These are phyloP conservation scores for Chalciporus piperatoides DNA, from an alignment of 1,284 basidiomycete genomes.

Conservation along the genomic window DNA sequence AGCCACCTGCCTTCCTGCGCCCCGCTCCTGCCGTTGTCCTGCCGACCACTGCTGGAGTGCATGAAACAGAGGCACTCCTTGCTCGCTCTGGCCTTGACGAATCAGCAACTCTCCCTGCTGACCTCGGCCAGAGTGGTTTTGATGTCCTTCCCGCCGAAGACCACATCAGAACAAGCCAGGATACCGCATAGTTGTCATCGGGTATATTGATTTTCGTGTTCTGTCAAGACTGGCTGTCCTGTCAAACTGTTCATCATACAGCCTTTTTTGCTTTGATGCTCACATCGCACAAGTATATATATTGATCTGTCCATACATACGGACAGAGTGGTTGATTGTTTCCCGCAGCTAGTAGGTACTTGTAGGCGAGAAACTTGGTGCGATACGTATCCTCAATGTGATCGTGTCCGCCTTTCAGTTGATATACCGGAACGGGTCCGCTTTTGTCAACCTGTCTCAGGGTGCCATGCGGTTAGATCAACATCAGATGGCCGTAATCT, in stretches of 20 bases:
- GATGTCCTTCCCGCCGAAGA: constrained; percentile 62
- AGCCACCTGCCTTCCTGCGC: constrained; percentile 56
- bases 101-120: constrained; percentile 70
- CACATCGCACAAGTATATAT: background rate
- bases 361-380: constrained; percentile 2
- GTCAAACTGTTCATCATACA: background rate
- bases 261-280: background rate
- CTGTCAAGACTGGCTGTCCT: background rate
- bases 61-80: constrained; percentile 51
- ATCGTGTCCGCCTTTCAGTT: constrained; percentile 1
- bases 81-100: constrained; percentile 55
- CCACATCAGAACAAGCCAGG: constrained; percentile 33
- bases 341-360: background rate
- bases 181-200: constrained; percentile 3
- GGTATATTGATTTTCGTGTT: background rate
- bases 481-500: background rate
- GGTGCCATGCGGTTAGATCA: background rate
- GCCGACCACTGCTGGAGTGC: constrained; percentile 36
- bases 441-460: too few relatives aligned
- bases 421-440: constrained; percentile 18
- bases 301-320: background rate
- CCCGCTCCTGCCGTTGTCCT: constrained; percentile 31
- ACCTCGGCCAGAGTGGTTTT: constrained; percentile 66
- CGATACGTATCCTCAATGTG: background rate
- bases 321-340: background rate